Evolutionary conservation across 305 asterid species (phyloP), one percentile per base, ranked within the genome.

Genomic region (Rubia peregrina): DNA sequence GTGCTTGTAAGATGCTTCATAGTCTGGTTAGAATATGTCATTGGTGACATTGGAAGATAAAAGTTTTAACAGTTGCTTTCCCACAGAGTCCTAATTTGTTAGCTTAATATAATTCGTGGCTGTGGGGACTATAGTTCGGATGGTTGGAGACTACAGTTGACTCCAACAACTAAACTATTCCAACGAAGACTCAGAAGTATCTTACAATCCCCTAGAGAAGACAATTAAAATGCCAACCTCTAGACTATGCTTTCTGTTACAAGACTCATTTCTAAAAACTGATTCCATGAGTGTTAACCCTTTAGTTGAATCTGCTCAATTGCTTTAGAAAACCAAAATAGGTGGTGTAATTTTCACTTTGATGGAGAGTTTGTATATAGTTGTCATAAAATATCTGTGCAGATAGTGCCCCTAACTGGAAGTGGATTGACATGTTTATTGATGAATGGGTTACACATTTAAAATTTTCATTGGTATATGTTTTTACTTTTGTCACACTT

Each of bases 181-280:
- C 51, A 46, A 46, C 51, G 0, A 7, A 42, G 46, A 6, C 46
- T 42, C 7, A 8, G 46, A 42, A 42, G 11, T 42, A 8, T 42
- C 55, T 48, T 14, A n/a, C 1, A 5, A 48, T 48, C n/a, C 55
- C 55, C 7, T 4, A 48, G 17, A 48, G 11, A 33, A 14, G n/a
- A 38, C 61, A 55, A 55, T 55, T 55, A 19, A 19, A 33, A 55
- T 21, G 13, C 16, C 12, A 19, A 9, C 19, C 16, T 67, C 36
- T 17, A 1, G 40, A 30, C 64, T 69, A 55, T 16, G n/a, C 24
- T 55, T n/a, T 56, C 55, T 69, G 65, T 38, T 69, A 55, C 38
- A 36, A 3, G 38, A 51, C 33, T 53, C 48, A 55, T 42, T 48
- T 42, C 71, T 68, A 49, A 4, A 21, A 30, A n/a, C 33, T 33